Percentiles rank a stretch among this genome's conserved stretches.
These are phyloP conservation scores for Dioszegia crocea DNA, from an alignment of 768 basidiomycete genomes.

Conservation along the genomic window DNA sequence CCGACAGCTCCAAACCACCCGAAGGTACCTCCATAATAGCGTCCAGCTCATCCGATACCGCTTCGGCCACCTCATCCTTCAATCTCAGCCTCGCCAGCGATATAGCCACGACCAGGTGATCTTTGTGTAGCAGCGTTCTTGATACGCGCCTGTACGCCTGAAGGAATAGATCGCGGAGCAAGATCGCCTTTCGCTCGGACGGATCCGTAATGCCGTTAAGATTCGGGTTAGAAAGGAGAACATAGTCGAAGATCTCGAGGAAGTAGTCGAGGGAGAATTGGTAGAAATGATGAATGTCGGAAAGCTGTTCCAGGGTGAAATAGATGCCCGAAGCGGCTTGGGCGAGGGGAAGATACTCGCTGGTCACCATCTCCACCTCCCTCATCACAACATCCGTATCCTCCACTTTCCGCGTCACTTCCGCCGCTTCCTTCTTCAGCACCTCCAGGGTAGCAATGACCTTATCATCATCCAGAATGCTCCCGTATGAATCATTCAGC, in stretches of 20 bases:
- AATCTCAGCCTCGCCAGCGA: slow-evolving; percentile 85
- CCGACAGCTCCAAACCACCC: slow-evolving; percentile 51
- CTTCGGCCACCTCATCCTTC: slow-evolving; percentile 58
- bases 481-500: slow-evolving; percentile 91
- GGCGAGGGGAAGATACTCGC: slow-evolving; percentile 88
- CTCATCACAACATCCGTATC: slow-evolving; percentile 94
- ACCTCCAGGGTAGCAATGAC: slow-evolving; percentile 95
- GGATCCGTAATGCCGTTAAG: slow-evolving; percentile 74
- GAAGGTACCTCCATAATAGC: slow-evolving; percentile 73
- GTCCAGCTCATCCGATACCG: slow-evolving; percentile 67
- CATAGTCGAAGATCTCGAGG: slow-evolving; percentile 95
- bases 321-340: slow-evolving; percentile 94
- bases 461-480: slow-evolving; percentile 91
- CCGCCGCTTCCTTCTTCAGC: slow-evolving; percentile 90
- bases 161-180: slow-evolving; percentile 83
- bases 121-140: slow-evolving; percentile 79
- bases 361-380: slow-evolving; percentile 92
- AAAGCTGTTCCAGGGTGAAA: slow-evolving; percentile 93
- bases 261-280: slow-evolving; percentile 97
- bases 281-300: slow-evolving; percentile 93
- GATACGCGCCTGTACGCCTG: slow-evolving; percentile 83
- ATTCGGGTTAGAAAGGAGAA: slow-evolving; percentile 87
- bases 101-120: slow-evolving; percentile 85
- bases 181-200: slow-evolving; percentile 66
- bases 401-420: slow-evolving; percentile 90